A percentile compares a stretch with the other conserved stretches of the same genome.
phyloP scores from a whole-genome alignment of 2,329 filamentous ascomycete species.

The Alternaria sp. region DNA sequence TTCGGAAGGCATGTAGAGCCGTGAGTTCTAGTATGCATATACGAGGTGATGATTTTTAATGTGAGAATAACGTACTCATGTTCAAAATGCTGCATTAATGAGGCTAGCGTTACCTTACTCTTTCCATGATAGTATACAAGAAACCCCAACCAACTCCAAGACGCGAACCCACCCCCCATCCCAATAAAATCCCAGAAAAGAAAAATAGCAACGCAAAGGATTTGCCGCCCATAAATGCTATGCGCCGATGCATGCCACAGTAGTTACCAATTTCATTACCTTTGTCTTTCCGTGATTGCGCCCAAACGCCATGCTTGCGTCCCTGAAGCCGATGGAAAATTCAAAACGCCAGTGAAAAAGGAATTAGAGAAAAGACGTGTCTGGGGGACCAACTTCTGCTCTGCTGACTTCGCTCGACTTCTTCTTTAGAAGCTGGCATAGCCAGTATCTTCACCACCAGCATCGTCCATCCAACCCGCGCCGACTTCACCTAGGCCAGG shows the following conservation, averaged over 20 bases:
- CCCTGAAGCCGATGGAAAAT: background rate
- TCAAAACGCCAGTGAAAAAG: background rate
- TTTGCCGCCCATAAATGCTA: slow-evolving; percentile 5
- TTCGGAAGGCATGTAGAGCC: too few species aligned
- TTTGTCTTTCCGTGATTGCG: slow-evolving; percentile 10
- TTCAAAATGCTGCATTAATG: background rate
- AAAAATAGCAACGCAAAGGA: background rate
- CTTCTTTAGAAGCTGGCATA: slow-evolving; percentile 44
- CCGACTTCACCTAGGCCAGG: slow-evolving; percentile 42
- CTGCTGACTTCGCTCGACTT: too few species aligned
- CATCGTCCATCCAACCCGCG: slow-evolving; percentile 44
- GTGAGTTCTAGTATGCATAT: too few species aligned
- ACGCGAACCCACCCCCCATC: background rate
- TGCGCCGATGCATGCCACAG: slow-evolving; percentile 10
- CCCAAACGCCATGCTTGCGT: slow-evolving; percentile 15
- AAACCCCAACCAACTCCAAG: background rate
- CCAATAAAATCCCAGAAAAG: background rate
- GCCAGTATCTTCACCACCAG: slow-evolving; percentile 43
- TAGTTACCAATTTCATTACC: slow-evolving; percentile 11
- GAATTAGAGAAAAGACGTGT: background rate
- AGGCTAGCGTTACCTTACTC: background rate
- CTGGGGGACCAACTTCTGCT: background rate
- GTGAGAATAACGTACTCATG: too few species aligned
- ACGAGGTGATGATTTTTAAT: too few species aligned
- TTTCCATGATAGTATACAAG: background rate